phyloP scores from a whole-genome alignment of 1,284 basidiomycete genomes.

The Tylopilus sp. region DNA sequence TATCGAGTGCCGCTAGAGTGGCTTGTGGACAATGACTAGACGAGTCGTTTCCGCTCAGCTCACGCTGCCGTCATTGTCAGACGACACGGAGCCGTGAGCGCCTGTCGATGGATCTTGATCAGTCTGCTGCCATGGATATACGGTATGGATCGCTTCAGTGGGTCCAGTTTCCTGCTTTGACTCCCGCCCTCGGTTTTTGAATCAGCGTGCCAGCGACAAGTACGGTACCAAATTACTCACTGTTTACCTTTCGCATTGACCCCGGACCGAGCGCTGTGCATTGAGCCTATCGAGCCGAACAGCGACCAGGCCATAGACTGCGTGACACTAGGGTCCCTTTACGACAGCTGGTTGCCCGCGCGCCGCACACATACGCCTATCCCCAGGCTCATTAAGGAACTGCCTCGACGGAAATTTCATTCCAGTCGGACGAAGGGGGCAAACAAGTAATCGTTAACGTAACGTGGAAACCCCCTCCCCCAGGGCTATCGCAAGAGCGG shows the following conservation, averaged over 20 bases:
- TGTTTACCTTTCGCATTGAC: background rate
- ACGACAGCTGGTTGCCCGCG: conserved; percentile 22
- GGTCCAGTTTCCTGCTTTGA: background rate
- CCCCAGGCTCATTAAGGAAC: conserved; percentile 15
- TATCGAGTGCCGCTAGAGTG: background rate
- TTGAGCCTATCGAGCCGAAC: conserved; percentile 1
- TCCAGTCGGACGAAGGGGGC: background rate
- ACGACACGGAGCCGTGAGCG: background rate
- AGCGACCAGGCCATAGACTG: background rate
- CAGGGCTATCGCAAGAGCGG: conserved; percentile 13
- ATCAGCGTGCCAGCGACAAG: background rate
- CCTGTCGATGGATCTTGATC: conserved; percentile 17
- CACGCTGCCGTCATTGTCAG: conserved; percentile 19
- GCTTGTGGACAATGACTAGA: background rate
- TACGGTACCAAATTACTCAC: background rate
- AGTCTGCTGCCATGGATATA: background rate
- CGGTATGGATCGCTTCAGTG: conserved; percentile 3
- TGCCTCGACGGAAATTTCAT: conserved; percentile 16
- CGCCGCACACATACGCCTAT: conserved; percentile 15
- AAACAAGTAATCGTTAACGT: conserved; percentile 21
- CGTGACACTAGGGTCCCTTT: conserved; percentile 17
- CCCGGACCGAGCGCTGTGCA: background rate
- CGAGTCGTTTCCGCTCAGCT: conserved; percentile 12
- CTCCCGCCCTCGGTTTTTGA: conserved; percentile 2
- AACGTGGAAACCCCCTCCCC: conserved; percentile 19